Evolutionary conservation across 306 rosid genomes (phyloP).

Genomic region (Ormosia emarginata): DNA sequence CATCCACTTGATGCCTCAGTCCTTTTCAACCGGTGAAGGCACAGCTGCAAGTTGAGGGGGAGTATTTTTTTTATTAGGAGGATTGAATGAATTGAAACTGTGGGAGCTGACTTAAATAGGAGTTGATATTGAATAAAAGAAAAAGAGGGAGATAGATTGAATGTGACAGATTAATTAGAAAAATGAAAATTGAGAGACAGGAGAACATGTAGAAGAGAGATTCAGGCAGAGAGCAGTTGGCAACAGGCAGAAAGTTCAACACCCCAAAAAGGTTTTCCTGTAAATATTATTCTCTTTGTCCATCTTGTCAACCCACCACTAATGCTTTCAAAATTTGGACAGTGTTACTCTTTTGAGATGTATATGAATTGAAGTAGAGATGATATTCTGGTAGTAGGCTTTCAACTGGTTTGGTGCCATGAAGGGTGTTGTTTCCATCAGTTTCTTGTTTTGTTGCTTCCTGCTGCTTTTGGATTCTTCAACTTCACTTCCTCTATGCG

Average conservation of each 20-base stretch:
- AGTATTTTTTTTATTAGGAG: neutral
- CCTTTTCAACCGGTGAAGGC: conserved; percentile 11
- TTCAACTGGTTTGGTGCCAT: conserved; percentile 33
- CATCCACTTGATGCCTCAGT: conserved; percentile 22
- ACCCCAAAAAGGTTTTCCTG: neutral
- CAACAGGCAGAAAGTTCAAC: conserved; percentile 14
- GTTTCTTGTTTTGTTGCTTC: conserved; percentile 45
- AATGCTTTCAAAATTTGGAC: neutral
- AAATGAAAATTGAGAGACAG: neutral
- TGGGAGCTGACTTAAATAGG: conserved; percentile 13
- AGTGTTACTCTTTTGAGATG: neutral
- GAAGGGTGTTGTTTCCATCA: conserved; percentile 43
- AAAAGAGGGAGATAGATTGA: neutral
- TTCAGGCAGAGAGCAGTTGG: conserved; percentile 6
- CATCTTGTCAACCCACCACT: neutral
- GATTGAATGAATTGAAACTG: conserved; percentile 3
- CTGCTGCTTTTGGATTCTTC: conserved; percentile 56
- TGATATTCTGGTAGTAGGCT: conserved; percentile 14
- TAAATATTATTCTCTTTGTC: neutral
- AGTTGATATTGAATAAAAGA: conserved; percentile 3
- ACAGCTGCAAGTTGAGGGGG: conserved; percentile 8
- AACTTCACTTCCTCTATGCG: conserved; percentile 75
- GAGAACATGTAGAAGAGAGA: neutral
- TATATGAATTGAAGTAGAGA: conserved; percentile 19
- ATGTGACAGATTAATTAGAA: conserved; percentile 3